Base-by-base conservation (phyloP, 2,329 filamentous ascomycete genomes). In the Aspergillus sp. region DNA sequence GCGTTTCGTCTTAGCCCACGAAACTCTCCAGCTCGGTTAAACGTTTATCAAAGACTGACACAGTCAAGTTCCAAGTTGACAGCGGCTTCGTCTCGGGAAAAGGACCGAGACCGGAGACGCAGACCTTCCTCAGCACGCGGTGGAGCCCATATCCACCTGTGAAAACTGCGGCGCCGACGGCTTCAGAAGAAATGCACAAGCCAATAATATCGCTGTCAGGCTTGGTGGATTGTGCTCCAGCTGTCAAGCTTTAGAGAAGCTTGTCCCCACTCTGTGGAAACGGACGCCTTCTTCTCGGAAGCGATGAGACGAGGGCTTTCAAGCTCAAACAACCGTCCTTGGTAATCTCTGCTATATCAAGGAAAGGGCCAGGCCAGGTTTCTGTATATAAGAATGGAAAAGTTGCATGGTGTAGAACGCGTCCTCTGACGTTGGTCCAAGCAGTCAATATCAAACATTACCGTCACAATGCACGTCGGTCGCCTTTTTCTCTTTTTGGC, bases 391-490 rank as follows among this genome's bases (percentile, higher is more conserved):
- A 37, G 19, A 2, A 33, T 12, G 14, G 23, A 19, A 43, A 17
- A 7, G 12, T 4, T 9, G 4, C 27, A 4, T 31, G 27, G 27
- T 9, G 27, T 25, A 25, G 23, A 4, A 11, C 27, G 27, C 27
- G 12, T 27, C 3, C 4, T n/a, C 23, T 44, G 14, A 11, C 40
- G 6, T 41, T n/a, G 19, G 19, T 19, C 21, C 35, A 4, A 33
- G 23, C 14, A n/a, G 8, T 55, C 35, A 11, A 27, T 15, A 41
- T 14, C 31, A 37, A 14, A 31, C n/a, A 6, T 41, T n/a, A 21
- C 6, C 19, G 31, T 31, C 39, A 25, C 27, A 37, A 62, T 62
- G 62, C 33, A 52, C 48, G 17, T 45, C 50, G 21, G 52, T 23
- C 44, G 49, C 12, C 37, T 58, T 43, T 35, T 55, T 6, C 21